Percentiles rank a stretch among this genome's conserved stretches.
These are phyloP conservation scores for Cystobasidiopsis lactophilus DNA, from an alignment of 768 basidiomycete genomes.

Conservation along the genomic window DNA sequence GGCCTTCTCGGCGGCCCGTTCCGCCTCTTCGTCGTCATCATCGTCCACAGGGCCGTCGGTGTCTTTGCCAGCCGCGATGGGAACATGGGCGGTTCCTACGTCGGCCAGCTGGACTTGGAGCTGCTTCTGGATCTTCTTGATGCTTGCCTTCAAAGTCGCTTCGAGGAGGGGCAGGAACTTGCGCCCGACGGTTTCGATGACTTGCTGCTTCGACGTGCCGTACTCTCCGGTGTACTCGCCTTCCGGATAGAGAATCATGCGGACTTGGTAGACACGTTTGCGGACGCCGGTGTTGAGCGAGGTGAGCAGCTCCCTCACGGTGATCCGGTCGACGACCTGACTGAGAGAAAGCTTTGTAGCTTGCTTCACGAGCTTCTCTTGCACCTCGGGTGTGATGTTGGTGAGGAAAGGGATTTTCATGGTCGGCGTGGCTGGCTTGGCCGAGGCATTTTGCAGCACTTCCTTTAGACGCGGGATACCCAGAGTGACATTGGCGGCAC, in stretches of 20 bases:
- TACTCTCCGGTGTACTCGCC: slow-evolving; percentile 68
- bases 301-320: slow-evolving; percentile 54
- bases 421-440: slow-evolving; percentile 86
- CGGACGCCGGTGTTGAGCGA: slow-evolving; percentile 34
- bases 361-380: slow-evolving; percentile 55
- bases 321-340: slow-evolving; percentile 62
- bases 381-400: slow-evolving; percentile 35
- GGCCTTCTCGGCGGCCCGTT: slow-evolving; percentile 28
- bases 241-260: slow-evolving; percentile 63
- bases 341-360: slow-evolving; percentile 67
- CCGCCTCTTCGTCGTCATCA: slow-evolving; percentile 37
- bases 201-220: slow-evolving; percentile 45
- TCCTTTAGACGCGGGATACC: slow-evolving; percentile 97
- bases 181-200: slow-evolving; percentile 45
- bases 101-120: slow-evolving; percentile 54
- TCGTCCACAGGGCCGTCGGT: slow-evolving; percentile 32
- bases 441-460: slow-evolving; percentile 96
- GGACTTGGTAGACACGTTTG: slow-evolving; percentile 54
- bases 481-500: slow-evolving; percentile 94
- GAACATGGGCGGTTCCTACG: slow-evolving; percentile 38
- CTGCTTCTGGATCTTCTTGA: slow-evolving; percentile 63
- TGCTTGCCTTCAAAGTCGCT: slow-evolving; percentile 63
- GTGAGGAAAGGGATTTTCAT: slow-evolving; percentile 55
- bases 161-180: slow-evolving; percentile 61
- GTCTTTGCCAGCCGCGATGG: slow-evolving; percentile 27